These are phyloP conservation scores for Thelonectria blattea DNA, from an alignment of 2,329 filamentous ascomycete species.

Conservation along the genomic window DNA sequence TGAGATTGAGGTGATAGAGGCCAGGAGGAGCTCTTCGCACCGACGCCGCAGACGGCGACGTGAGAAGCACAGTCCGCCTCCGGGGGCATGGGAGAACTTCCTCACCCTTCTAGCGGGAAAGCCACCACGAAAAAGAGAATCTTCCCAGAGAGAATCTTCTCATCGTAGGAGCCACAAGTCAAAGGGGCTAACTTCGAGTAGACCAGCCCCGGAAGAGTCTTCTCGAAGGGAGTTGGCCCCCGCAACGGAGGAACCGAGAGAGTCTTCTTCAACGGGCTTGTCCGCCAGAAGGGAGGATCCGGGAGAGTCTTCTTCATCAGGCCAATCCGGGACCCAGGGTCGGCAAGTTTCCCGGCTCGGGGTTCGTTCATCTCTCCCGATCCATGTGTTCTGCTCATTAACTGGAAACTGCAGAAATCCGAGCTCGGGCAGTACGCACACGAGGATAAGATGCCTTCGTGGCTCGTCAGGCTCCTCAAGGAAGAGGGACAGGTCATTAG, in stretches of 20 bases:
- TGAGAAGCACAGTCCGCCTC: conserved; percentile 24
- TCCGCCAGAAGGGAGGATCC: too few species aligned
- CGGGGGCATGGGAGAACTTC: conserved; percentile 33
- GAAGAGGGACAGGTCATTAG: conserved; percentile 61
- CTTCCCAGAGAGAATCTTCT: conserved; percentile 25
- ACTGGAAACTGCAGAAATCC: conserved; percentile 49
- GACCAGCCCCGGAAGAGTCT: conserved; percentile 12
- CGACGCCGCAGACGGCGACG: conserved; percentile 20
- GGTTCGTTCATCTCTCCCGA: conserved; percentile 13
- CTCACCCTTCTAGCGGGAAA: conserved; percentile 25
- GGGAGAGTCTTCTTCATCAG: background rate
- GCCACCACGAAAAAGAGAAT: conserved; percentile 19
- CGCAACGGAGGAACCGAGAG: too few species aligned
- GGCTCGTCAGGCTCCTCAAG: conserved; percentile 68
- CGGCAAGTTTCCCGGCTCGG: conserved; percentile 29
- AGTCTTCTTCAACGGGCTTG: too few species aligned
- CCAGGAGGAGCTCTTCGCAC: background rate
- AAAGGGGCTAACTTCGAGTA: conserved; percentile 22
- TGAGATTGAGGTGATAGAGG: conserved; percentile 4
- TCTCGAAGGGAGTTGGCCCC: background rate
- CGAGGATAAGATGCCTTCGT: conserved; percentile 76
- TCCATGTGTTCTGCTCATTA: conserved; percentile 2
- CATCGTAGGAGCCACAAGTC: conserved; percentile 33
- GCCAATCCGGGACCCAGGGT: conserved; percentile 10
- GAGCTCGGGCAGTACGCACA: conserved; percentile 76